Evolutionary conservation across 352 stramenopile species (phyloP), one percentile per base, ranked within the genome.

Genomic region (Elongisporangium prolatum): DNA sequence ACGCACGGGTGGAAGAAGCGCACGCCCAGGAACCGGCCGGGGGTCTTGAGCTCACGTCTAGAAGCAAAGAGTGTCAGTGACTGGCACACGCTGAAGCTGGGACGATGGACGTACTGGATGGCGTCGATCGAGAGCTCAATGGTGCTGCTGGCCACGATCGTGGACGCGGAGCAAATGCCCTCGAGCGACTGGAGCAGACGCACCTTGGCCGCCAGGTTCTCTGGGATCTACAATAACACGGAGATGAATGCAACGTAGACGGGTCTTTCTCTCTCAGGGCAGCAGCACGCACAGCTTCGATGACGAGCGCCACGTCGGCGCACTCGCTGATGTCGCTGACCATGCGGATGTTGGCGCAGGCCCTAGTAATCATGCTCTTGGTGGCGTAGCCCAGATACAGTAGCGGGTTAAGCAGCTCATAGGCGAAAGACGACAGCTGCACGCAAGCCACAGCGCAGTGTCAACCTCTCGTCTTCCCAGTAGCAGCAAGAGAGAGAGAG

Each of bases 1-100:
- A 91, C 66, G 38, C 76, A 87, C 25, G 81, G 81, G 54, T 86
- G 78, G 69, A 91, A 89, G 64, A 91, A 91, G 18, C 81, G 72
- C 44, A 91, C 63, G 66, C 81, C 78, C 7, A 91, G 70, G 38
- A 91, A 75, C 4, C 77, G 77, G 10, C 77, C 71, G 11, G 69
- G 69, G 21, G 75, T 74, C 34, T 65, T 44, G 14, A 87, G 64
- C 16, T 78, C 67, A 28, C 62, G 49, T 54, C 74, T 75, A n/a
- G 56, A 9, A 59, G 21, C 51, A 37, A 48, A 10, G 50, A n/a
- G 40, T 50, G 53, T 2, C 11, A 56, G 37, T 44, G 48, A 44
- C 37, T 9, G 28, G 20, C 24, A 56, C 38, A 21, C 8, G 47
- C 38, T 34, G 53, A 8, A 40, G 21, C 21, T 21, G 49, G 20